A percentile compares a stretch with the other conserved stretches of the same genome.
Evolutionary conservation across 75 land plant genomes (phyloP).

Genomic region (Sequoiadendron giganteum): DNA sequence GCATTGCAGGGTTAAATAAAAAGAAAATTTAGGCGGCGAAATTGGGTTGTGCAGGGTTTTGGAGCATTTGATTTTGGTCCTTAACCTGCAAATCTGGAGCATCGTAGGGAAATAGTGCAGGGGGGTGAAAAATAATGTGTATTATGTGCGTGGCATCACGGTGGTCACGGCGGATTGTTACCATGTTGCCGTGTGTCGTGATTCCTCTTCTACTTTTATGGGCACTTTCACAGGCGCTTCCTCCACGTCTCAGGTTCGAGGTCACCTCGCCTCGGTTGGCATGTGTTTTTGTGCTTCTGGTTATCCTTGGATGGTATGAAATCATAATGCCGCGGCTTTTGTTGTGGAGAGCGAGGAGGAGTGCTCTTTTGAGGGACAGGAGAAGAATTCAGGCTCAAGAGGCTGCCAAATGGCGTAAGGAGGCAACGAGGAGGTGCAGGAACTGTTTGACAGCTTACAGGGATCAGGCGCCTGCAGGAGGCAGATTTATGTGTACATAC

Average conservation of each 20-base stretch:
- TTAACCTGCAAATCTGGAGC: conserved; percentile 8
- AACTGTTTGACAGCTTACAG: conserved; percentile 80
- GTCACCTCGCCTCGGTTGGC: conserved; percentile 84
- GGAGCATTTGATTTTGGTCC: neutral
- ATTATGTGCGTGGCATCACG: conserved; percentile 83
- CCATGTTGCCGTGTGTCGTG: conserved; percentile 91
- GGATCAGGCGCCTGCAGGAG: conserved; percentile 87
- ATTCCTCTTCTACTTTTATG: conserved; percentile 75
- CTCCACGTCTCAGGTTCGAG: conserved; percentile 77
- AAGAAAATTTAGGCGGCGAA: neutral
- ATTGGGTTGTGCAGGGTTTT: neutral
- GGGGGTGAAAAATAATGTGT: conserved; percentile 69
- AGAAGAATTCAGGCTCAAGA: conserved; percentile 70
- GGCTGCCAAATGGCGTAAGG: conserved; percentile 77
- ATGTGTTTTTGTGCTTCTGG: conserved; percentile 76
- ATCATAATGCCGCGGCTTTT: conserved; percentile 78
- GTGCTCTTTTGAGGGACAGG: conserved; percentile 67
- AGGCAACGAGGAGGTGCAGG: conserved; percentile 74
- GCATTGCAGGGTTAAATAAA: neutral
- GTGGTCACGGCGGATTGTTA: conserved; percentile 91
- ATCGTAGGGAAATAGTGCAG: neutral
- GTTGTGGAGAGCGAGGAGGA: conserved; percentile 68
- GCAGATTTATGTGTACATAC: conserved; percentile 80
- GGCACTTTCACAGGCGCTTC: conserved; percentile 88
- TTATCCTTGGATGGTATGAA: conserved; percentile 82